These are phyloP conservation scores for Eragrostis nindensis DNA, from an alignment of 176 grass and related monocot genomes.

Conservation along the genomic window DNA sequence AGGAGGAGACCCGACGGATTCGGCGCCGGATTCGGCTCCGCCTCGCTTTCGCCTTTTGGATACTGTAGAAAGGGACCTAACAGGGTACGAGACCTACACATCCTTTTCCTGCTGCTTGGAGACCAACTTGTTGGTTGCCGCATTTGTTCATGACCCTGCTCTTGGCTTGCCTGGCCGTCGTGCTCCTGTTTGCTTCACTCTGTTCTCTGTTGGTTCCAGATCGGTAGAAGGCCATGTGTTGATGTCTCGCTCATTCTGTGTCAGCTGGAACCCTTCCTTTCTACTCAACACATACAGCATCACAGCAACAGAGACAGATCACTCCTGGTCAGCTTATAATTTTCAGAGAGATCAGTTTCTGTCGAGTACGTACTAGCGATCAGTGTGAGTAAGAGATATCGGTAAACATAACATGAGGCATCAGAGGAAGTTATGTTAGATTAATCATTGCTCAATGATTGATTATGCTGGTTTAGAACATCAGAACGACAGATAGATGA, in stretches of 20 bases:
- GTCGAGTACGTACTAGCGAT: constrained; percentile 12
- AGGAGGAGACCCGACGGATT: too few species aligned
- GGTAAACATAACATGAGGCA: constrained; percentile 6
- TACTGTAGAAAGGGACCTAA: too few species aligned
- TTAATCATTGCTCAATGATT: constrained; percentile 13
- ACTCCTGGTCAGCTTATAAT: background rate
- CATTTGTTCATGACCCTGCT: constrained; percentile 15
- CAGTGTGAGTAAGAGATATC: background rate
- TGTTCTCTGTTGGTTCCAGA: constrained; percentile 24
- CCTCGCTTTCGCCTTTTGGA: too few species aligned
- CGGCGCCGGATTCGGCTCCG: too few species aligned
- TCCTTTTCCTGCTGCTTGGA: constrained; percentile 24
- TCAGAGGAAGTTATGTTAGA: constrained; percentile 35
- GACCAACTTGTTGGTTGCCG: constrained; percentile 41
- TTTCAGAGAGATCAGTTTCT: constrained; percentile 9
- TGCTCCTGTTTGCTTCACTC: constrained; percentile 38
- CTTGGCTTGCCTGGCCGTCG: constrained; percentile 1
- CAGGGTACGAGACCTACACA: constrained; percentile 21
- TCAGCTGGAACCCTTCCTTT: background rate
- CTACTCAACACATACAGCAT: constrained; percentile 21
- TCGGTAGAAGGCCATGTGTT: constrained; percentile 19
- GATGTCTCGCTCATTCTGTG: background rate
- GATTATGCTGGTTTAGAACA: background rate
- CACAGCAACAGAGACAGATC: background rate
- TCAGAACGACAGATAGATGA: background rate